Conservation (phyloP, 164 flowering plant genomes). For the Brasenia schreberi region DNA sequence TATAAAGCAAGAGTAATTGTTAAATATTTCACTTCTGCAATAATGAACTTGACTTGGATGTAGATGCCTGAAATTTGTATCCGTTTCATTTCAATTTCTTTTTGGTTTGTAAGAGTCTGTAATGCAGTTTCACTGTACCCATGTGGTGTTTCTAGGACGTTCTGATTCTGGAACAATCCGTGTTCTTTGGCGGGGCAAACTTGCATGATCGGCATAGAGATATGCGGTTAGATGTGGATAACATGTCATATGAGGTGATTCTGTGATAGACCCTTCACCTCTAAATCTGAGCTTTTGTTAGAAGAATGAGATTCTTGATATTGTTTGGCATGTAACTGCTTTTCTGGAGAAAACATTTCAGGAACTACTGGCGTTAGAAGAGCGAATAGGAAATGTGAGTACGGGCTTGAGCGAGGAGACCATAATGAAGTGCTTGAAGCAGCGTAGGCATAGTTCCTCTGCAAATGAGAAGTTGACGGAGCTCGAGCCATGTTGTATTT, state of each 20-base stretch:
- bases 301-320: no score
- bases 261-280: neutral
- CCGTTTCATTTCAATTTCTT: no score
- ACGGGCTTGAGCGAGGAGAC: constrained; percentile 68
- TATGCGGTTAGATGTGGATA: constrained; percentile 95
- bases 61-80: no score
- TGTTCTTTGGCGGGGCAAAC: constrained; percentile 49
- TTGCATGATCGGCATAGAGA: constrained; percentile 82
- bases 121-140: no score
- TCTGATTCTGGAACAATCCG: constrained; percentile 66
- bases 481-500: constrained; percentile 74
- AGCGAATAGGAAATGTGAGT: constrained; percentile 74
- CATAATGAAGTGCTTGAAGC: constrained; percentile 39
- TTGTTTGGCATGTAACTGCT: no score
- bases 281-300: neutral
- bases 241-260: constrained; percentile 87
- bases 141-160: constrained; percentile 41
- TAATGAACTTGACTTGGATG: no score
- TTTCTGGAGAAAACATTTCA: constrained; percentile 7
- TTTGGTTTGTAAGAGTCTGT: no score
- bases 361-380: constrained; percentile 83
- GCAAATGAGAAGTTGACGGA: constrained; percentile 15
- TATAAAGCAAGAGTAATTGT: no score
- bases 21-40: no score
- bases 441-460: constrained; percentile 16